Conservation (phyloP, 2,329 filamentous ascomycete genomes). For the Chrysosporium queenslandicum region DNA sequence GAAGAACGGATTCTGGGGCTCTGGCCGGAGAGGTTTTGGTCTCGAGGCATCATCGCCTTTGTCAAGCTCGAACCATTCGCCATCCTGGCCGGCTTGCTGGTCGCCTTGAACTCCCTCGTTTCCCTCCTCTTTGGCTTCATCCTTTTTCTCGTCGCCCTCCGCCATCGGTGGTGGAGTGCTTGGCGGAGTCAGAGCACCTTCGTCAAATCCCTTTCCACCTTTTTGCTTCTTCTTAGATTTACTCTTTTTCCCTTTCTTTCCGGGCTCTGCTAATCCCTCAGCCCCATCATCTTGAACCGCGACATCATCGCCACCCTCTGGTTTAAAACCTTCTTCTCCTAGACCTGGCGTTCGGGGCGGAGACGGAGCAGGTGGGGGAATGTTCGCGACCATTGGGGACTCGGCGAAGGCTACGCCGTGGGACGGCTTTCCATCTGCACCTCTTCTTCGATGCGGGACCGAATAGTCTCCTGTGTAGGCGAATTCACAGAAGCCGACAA, state of each 20-base stretch:
- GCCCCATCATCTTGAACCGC: slow-evolving; percentile 2
- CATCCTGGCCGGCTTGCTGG: slow-evolving; percentile 10
- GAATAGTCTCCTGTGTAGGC: slow-evolving; percentile 42
- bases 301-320: not conserved
- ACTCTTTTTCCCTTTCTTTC: slow-evolving; percentile 26
- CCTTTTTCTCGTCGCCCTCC: slow-evolving; percentile 13
- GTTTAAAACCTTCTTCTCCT: slow-evolving; percentile 5
- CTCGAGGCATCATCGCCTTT: slow-evolving; percentile 5
- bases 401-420: slow-evolving; percentile 8
- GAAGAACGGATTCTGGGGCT: slow-evolving; percentile 26
- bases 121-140: slow-evolving; percentile 14
- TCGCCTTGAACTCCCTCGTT: slow-evolving; percentile 11
- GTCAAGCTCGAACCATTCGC: slow-evolving; percentile 15
- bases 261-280: slow-evolving; percentile 20
- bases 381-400: slow-evolving; percentile 12
- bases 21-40: slow-evolving; percentile 8
- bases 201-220: slow-evolving; percentile 17
- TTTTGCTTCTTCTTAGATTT: slow-evolving; percentile 23
- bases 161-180: slow-evolving; percentile 28
- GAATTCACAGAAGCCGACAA: slow-evolving; percentile 42
- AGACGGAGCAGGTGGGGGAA: slow-evolving; percentile 27
- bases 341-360: slow-evolving; percentile 20
- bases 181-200: slow-evolving; percentile 31
- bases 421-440: not conserved
- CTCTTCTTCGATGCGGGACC: slow-evolving; percentile 24